These are phyloP conservation scores for Davidsoniella eucalypti DNA, from an alignment of 2,329 filamentous ascomycete genomes.

Conservation along the genomic window DNA sequence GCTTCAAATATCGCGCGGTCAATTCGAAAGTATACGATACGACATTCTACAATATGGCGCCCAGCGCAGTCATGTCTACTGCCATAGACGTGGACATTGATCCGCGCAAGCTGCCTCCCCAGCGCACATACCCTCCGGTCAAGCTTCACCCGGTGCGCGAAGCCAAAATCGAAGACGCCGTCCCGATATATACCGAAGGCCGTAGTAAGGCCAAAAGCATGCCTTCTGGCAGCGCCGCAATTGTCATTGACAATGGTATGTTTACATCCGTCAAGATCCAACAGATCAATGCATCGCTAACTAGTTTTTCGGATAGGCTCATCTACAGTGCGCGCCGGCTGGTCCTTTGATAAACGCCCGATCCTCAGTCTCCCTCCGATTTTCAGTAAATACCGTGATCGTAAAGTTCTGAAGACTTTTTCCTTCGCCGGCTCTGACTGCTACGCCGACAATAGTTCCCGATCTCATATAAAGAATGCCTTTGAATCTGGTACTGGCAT, in stretches of 20 bases:
- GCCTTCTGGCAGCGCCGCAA: conserved; percentile 47
- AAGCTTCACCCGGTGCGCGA: conserved; percentile 46
- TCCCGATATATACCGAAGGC: conserved; percentile 44
- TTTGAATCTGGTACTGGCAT: conserved; percentile 86
- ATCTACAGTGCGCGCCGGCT: conserved; percentile 76
- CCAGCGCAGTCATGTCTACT: conserved; percentile 30
- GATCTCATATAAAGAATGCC: conserved; percentile 75
- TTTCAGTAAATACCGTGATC: conserved; percentile 88
- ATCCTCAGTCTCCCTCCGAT: conserved; percentile 70
- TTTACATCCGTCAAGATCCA: not conserved
- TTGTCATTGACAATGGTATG: conserved; percentile 95
- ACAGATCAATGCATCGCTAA: conserved; percentile 13
- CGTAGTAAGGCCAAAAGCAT: conserved; percentile 48
- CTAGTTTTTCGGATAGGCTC: conserved; percentile 42
- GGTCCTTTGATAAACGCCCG: conserved; percentile 81
- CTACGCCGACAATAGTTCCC: conserved; percentile 83
- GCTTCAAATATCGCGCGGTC: not conserved
- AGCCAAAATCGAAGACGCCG: conserved; percentile 39
- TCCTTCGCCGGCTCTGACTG: conserved; percentile 86
- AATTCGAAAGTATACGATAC: conserved; percentile 7
- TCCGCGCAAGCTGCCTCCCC: conserved; percentile 25
- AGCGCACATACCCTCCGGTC: conserved; percentile 34
- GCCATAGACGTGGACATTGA: conserved; percentile 21
- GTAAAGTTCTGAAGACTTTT: conserved; percentile 81
- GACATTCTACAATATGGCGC: conserved; percentile 27